These are phyloP conservation scores for Pyrenophora tritici-repentis DNA, from an alignment of 2,329 filamentous ascomycete genomes.

Conservation along the genomic window DNA sequence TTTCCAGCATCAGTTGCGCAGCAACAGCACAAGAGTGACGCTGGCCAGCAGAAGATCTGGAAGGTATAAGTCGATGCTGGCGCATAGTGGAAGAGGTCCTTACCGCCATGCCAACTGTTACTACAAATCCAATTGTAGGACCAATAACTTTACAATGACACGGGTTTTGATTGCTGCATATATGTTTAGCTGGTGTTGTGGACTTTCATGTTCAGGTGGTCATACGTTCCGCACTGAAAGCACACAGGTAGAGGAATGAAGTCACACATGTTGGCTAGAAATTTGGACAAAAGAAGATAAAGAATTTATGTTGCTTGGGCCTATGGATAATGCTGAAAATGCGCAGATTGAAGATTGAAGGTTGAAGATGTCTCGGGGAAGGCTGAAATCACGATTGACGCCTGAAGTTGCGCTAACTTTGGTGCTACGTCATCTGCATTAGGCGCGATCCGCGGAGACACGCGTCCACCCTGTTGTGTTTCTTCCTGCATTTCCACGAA, in stretches of 20 bases:
- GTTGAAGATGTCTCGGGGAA: conserved; percentile 5
- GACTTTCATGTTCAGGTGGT: not conserved
- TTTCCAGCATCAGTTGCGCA: conserved; percentile 60
- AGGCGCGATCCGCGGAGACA: conserved; percentile 10
- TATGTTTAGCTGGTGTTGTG: conserved; percentile 12
- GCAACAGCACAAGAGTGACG: conserved; percentile 61
- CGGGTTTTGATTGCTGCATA: conserved; percentile 59
- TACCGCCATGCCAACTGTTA: conserved; percentile 57
- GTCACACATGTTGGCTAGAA: conserved; percentile 26
- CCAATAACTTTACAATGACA: conserved; percentile 63
- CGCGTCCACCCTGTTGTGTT: conserved; percentile 8
- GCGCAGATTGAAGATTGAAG: conserved; percentile 1
- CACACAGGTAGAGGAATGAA: conserved; percentile 57
- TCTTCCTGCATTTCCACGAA: conserved; percentile 2
- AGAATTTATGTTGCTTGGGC: not conserved
- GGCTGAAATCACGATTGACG: conserved; percentile 11
- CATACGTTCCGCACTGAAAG: conserved; percentile 58
- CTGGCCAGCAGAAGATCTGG: conserved; percentile 61
- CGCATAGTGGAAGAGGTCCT: conserved; percentile 22
- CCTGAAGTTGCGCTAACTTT: conserved; percentile 6
- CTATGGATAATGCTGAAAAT: not conserved
- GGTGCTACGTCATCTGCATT: conserved; percentile 7
- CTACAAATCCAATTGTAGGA: conserved; percentile 58
- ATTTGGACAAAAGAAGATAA: not conserved
- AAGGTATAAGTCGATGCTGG: conserved; percentile 11